Percentiles rank a stretch among this genome's conserved stretches.
phyloP scores from a whole-genome alignment of 306 rosid species.

The Carpinus viminea region DNA sequence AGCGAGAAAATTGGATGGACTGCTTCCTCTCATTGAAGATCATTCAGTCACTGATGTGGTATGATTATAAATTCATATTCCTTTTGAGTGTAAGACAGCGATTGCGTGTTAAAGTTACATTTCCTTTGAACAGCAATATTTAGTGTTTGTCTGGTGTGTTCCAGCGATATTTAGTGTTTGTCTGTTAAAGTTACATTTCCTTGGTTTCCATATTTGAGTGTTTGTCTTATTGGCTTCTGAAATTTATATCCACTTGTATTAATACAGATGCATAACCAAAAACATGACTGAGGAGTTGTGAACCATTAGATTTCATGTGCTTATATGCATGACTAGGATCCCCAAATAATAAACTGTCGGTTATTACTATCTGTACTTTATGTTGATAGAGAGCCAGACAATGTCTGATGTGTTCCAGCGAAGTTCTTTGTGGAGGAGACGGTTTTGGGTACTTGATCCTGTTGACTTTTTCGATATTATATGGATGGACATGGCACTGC shows the following conservation, averaged over 20 bases:
- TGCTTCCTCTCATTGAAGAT: slow-evolving; percentile 67
- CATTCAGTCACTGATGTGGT: slow-evolving; percentile 81
- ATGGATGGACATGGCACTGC: not conserved
- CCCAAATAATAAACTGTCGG: not conserved
- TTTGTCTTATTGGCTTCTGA: slow-evolving; percentile 19
- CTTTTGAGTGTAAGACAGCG: not conserved
- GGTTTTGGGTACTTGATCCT: not conserved
- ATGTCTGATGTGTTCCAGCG: not conserved
- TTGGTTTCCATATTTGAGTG: slow-evolving; percentile 8
- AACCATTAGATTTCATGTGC: not conserved
- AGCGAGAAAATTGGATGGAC: slow-evolving; percentile 79
- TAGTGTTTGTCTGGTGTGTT: slow-evolving; percentile 1
- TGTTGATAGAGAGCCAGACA: not conserved
- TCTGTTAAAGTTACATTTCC: slow-evolving; percentile 4
- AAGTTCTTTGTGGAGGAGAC: not conserved
- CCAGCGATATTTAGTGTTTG: too few species aligned
- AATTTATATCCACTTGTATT: not conserved
- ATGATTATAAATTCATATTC: slow-evolving; percentile 18
- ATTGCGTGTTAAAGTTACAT: slow-evolving; percentile 9
- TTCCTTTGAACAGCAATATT: not conserved
- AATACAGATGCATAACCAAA: not conserved
- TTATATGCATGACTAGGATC: not conserved
- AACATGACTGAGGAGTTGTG: not conserved
- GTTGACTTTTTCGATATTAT: not conserved
- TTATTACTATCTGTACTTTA: not conserved